Evolutionary conservation across 1,284 basidiomycete genomes (phyloP), one percentile per base, ranked within the genome.

Genomic region (Microbotryomycetes sp.): DNA sequence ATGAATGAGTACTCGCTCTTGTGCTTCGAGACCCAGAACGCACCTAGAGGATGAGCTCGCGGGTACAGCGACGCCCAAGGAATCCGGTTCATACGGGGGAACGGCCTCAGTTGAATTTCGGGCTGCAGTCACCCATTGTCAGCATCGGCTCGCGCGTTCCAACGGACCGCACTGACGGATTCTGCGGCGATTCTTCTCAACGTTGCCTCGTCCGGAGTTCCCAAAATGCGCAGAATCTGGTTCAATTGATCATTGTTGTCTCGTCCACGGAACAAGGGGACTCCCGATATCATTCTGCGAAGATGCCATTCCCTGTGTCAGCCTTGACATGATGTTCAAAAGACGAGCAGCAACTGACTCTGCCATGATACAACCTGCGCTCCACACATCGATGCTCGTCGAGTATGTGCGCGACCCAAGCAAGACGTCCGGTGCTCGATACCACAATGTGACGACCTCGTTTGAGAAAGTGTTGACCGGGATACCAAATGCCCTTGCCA

Each of bases 371-470:
- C 96, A 98, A 6, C 96, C 96, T 60, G 93, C 96, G 5, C 90
- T 94, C 96, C 96, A 99, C 65, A 98, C 91, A 77, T 99, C 96
- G 74, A 99, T 97, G 23, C 90, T 94, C 3, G 96, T 98, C 75
- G 88, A 93, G 77, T 99, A 99, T 56, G 94, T 97, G 57, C 96
- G 83, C 45, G 91, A 96, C 55, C 96, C 96, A 64, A 98, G 84
- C 18, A 99, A 83, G 48, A 99, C 96, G 74, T 99, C 96, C 1
- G 96, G 96, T 0, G 96, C 94, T 59, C 96, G 89, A 77, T 99
- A 99, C 96, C 96, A 99, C 15, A 99, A 80, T 5, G 96, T 99
- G 29, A 99, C 96, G 67, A 85, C 91, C 81, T 96, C 91, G 75
- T 96, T 94, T 1, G 89, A 92, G 76, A 96, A 96, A 1, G 91